These are phyloP conservation scores for Chamaecrista fasciculata DNA, from an alignment of 306 rosid genomes.

Conservation along the genomic window DNA sequence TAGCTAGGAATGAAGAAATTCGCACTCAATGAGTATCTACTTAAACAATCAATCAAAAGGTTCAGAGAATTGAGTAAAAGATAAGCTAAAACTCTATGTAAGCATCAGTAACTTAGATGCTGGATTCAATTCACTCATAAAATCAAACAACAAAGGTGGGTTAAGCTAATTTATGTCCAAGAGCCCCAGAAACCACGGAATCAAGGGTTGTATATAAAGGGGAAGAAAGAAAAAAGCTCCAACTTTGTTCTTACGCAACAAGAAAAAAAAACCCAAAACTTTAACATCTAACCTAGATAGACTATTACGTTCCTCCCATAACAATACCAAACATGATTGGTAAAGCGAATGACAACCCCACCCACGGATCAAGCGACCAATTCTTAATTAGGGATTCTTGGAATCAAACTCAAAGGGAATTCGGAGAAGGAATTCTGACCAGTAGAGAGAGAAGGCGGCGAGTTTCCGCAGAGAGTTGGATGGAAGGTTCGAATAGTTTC, in stretches of 20 bases:
- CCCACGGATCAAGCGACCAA: not conserved
- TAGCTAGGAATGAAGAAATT: not conserved
- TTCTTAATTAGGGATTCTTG: slow-evolving; percentile 15
- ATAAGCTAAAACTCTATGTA: not conserved
- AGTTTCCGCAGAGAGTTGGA: slow-evolving; percentile 27
- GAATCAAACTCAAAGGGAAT: slow-evolving; percentile 10
- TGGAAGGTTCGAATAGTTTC: slow-evolving; percentile 28
- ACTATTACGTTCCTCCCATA: not conserved
- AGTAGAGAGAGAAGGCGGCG: slow-evolving; percentile 48
- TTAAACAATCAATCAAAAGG: not conserved
- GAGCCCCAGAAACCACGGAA: not conserved
- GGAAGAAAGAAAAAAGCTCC: slow-evolving; percentile 8
- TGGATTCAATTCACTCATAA: not conserved
- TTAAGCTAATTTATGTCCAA: not conserved
- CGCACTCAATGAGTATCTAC: not conserved
- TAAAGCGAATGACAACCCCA: not conserved
- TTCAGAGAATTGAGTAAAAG: not conserved
- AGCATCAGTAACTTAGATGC: slow-evolving; percentile 3
- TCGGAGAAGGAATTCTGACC: slow-evolving; percentile 33
- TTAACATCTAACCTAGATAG: slow-evolving; percentile 36
- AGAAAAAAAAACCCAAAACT: not conserved
- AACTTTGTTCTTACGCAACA: not conserved
- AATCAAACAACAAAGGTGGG: slow-evolving; percentile 9
- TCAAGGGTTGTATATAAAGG: slow-evolving; percentile 18
- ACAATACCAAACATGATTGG: not conserved